Percentiles rank a stretch among this genome's conserved stretches.
Evolutionary conservation across 2,329 filamentous ascomycete species (phyloP).

Genomic region (Clonostachys solani): DNA sequence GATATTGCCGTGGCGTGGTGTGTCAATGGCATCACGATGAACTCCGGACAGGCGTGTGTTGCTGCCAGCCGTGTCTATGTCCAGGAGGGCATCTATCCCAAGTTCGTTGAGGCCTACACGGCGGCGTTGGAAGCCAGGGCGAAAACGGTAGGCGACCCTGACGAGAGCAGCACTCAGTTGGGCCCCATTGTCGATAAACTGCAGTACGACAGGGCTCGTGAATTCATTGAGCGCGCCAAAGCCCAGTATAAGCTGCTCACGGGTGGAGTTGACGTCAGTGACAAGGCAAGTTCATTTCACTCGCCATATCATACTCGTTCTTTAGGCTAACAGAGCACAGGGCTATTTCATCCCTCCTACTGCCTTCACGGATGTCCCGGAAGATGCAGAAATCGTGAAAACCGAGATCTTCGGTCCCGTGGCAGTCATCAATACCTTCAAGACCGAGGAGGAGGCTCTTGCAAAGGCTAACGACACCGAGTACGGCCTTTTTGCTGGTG

Average conservation of each 20-base stretch:
- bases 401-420: conserved; percentile 20
- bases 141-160: conserved; percentile 55
- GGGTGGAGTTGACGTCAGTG: conserved; percentile 22
- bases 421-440: conserved; percentile 10
- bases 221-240: conserved; percentile 31
- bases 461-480: conserved; percentile 35
- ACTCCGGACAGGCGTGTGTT: conserved; percentile 50
- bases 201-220: conserved; percentile 37
- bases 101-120: conserved; percentile 63
- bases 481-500: conserved; percentile 50
- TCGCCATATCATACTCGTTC: conserved; percentile 35
- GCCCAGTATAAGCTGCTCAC: conserved; percentile 28
- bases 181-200: conserved; percentile 30
- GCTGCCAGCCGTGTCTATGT: conserved; percentile 60
- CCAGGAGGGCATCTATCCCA: conserved; percentile 50
- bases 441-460: conserved; percentile 13
- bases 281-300: conserved; percentile 31
- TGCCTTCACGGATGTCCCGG: conserved; percentile 14
- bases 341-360: conserved; percentile 9
- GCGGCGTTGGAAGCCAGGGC: conserved; percentile 52
- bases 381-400: conserved; percentile 10
- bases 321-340: conserved; percentile 19
- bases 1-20: conserved; percentile 49
- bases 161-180: conserved; percentile 3
- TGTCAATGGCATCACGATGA: background rate